These are phyloP conservation scores for Podaxis sp. DNA, from an alignment of 768 basidiomycete species.

Conservation along the genomic window DNA sequence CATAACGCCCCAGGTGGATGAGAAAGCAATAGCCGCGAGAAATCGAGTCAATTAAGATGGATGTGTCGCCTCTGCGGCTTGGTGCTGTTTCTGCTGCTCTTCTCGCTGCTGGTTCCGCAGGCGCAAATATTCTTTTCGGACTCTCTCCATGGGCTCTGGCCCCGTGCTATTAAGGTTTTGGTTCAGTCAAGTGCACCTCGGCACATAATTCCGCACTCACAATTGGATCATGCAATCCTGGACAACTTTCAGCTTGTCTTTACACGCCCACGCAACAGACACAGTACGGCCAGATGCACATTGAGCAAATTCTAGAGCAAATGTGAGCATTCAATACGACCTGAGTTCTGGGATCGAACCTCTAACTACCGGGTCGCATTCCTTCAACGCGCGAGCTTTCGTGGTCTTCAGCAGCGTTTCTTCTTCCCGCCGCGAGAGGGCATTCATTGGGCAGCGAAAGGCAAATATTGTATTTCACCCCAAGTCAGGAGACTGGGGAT, in stretches of 20 bases:
- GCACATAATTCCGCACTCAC: conserved; percentile 44
- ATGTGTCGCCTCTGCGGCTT: background rate
- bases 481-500: background rate
- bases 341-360: conserved; percentile 39
- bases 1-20: background rate
- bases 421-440: conserved; percentile 85
- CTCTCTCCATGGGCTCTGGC: conserved; percentile 69
- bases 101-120: conserved; percentile 48
- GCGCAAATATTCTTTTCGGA: conserved; percentile 73
- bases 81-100: conserved; percentile 16
- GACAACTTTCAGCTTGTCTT: conserved; percentile 61
- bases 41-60: background rate
- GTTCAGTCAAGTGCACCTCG: conserved; percentile 5
- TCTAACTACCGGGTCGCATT: conserved; percentile 76
- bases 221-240: conserved; percentile 81
- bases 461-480: conserved; percentile 1
- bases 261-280: conserved; percentile 86
- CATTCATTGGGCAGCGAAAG: conserved; percentile 54
- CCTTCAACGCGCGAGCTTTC: conserved; percentile 74
- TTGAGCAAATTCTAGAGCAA: conserved; percentile 70
- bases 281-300: conserved; percentile 80
- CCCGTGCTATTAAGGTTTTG: conserved; percentile 52
- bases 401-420: conserved; percentile 82
- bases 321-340: background rate
- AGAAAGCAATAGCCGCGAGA: background rate